These are phyloP conservation scores for Prunus padus DNA, from an alignment of 306 rosid genomes.

Conservation along the genomic window DNA sequence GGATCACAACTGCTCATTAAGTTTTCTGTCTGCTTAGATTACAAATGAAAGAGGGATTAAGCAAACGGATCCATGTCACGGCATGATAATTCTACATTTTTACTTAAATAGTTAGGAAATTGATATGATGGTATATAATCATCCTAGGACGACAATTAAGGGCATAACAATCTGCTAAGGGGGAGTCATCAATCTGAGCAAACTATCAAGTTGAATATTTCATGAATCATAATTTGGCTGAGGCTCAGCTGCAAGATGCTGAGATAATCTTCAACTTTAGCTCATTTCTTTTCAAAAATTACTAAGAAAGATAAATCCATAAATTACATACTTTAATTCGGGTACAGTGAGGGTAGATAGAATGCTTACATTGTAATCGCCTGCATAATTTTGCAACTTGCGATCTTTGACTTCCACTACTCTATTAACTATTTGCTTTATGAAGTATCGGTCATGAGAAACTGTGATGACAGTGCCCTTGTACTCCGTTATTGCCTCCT, in stretches of 20 bases:
- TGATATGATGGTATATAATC: neutral
- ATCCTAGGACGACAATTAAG: neutral
- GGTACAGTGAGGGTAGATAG: neutral
- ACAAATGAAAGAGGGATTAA: neutral
- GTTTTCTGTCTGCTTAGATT: neutral
- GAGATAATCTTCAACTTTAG: neutral
- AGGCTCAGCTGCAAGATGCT: neutral
- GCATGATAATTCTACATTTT: neutral
- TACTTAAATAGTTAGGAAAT: neutral
- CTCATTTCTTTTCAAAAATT: neutral
- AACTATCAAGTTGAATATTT: neutral
- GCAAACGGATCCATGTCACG: neutral
- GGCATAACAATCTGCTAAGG: neutral
- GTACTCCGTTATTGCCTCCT: slow-evolving; percentile 90
- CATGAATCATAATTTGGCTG: neutral
- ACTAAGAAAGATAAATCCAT: neutral
- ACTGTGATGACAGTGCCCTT: slow-evolving; percentile 86
- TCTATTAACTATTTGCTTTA: slow-evolving; percentile 91
- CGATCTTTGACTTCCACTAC: slow-evolving; percentile 79
- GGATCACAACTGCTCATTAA: neutral
- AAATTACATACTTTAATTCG: neutral
- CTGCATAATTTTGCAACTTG: slow-evolving; percentile 80
- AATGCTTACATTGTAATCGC: slow-evolving; percentile 81
- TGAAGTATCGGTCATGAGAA: slow-evolving; percentile 94
- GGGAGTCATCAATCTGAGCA: neutral